Conservation (phyloP, 805 yeast species). For the Wickerhamiella parazyma region DNA sequence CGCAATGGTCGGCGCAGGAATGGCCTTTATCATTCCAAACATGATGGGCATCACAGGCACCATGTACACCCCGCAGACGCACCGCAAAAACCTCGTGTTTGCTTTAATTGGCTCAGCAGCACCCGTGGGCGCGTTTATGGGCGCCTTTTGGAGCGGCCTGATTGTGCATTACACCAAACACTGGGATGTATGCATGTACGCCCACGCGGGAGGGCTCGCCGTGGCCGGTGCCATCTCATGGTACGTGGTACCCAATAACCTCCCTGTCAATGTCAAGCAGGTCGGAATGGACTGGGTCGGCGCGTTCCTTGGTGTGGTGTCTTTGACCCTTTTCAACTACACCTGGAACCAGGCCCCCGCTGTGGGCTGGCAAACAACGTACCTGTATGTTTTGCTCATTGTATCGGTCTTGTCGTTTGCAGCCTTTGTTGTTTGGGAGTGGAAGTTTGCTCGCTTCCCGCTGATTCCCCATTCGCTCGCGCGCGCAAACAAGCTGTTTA, state of each 20-base stretch:
- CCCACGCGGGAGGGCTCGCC: slow-evolving; percentile 28
- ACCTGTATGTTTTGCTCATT: slow-evolving; percentile 42
- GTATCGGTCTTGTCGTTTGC: slow-evolving; percentile 34
- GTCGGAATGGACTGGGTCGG: slow-evolving; percentile 38
- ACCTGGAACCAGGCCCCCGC: slow-evolving; percentile 67
- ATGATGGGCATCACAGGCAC: slow-evolving; percentile 43
- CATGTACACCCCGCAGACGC: slow-evolving; percentile 13
- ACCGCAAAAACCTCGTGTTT: slow-evolving; percentile 40
- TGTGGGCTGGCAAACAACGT: slow-evolving; percentile 50
- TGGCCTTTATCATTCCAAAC: slow-evolving; percentile 46
- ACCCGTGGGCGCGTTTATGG: slow-evolving; percentile 47
- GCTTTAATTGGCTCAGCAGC: slow-evolving; percentile 47
- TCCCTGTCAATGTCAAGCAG: slow-evolving; percentile 9
- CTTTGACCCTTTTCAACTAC: slow-evolving; percentile 50
- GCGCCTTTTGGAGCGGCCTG: slow-evolving; percentile 33
- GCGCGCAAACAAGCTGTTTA: slow-evolving; percentile 32
- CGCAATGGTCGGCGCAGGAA: slow-evolving; percentile 53
- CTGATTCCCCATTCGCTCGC: slow-evolving; percentile 40
- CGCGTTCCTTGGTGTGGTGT: slow-evolving; percentile 42
- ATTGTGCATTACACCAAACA: slow-evolving; percentile 14
- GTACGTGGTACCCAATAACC: slow-evolving; percentile 11
- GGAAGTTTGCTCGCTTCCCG: slow-evolving; percentile 34
- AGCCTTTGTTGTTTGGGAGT: slow-evolving; percentile 38
- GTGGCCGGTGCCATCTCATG: slow-evolving; percentile 9
- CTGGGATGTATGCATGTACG: slow-evolving; percentile 29